A percentile compares a stretch with the other conserved stretches of the same genome.
Conservation (phyloP, 495 filamentous ascomycete genomes). For the Gamarada debralockiae region DNA sequence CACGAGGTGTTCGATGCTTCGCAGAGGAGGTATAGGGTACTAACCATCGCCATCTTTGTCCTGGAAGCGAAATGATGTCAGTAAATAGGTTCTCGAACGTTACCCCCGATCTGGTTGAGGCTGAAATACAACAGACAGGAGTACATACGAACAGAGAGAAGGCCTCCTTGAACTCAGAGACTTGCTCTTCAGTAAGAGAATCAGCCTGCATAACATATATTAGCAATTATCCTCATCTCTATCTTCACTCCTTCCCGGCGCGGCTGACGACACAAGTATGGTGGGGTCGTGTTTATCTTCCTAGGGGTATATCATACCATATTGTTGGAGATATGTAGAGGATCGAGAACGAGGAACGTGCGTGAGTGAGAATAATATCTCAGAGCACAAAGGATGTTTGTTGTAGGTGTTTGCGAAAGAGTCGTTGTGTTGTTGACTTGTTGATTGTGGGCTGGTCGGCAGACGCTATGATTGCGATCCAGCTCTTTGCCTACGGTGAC, state of each 20-base stretch:
- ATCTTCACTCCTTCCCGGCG: background rate
- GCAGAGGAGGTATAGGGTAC: slow-evolving; percentile 34
- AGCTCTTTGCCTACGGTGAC: background rate
- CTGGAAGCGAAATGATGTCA: slow-evolving; percentile 41
- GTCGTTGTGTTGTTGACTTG: background rate
- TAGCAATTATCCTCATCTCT: slow-evolving; percentile 2
- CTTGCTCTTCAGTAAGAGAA: slow-evolving; percentile 97
- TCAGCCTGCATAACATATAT: slow-evolving; percentile 58
- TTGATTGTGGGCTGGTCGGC: background rate
- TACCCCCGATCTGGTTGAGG: slow-evolving; percentile 1
- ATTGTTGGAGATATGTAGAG: background rate
- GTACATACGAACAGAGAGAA: slow-evolving; percentile 98
- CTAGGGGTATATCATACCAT: slow-evolving; percentile 11
- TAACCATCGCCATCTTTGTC: slow-evolving; percentile 99
- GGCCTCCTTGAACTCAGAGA: slow-evolving; percentile 99
- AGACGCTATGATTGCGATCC: background rate
- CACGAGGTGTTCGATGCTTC: background rate
- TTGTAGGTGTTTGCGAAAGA: background rate
- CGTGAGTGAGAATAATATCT: background rate
- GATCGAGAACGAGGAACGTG: background rate
- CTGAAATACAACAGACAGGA: slow-evolving; percentile 1
- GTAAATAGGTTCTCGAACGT: slow-evolving; percentile 4
- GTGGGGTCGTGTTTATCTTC: slow-evolving; percentile 11
- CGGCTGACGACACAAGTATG: slow-evolving; percentile 2
- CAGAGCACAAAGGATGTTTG: background rate